Percentiles rank a stretch among this genome's conserved stretches.
These are phyloP conservation scores for Westerdykella sp. DNA, from an alignment of 2,329 filamentous ascomycete genomes.

Conservation along the genomic window DNA sequence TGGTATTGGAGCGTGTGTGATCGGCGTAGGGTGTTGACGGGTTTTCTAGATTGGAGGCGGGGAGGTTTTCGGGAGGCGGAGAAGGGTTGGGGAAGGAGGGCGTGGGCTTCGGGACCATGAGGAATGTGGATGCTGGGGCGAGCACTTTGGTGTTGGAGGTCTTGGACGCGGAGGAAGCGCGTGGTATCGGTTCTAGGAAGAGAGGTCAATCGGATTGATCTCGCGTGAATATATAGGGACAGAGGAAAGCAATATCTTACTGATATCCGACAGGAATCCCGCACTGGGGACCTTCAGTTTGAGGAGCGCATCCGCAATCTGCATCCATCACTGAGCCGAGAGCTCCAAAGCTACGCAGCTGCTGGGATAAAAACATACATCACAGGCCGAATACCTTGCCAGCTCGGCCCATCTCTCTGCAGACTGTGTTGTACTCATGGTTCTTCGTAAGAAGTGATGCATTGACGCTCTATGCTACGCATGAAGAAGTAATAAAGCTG, in stretches of 20 bases:
- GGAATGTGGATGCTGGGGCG: slow-evolving; percentile 54
- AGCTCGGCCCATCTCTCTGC: slow-evolving; percentile 26
- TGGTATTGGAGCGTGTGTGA: slow-evolving; percentile 51
- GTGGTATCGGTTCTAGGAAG: neutral
- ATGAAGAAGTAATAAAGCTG: too few relatives aligned
- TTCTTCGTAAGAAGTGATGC: slow-evolving; percentile 1
- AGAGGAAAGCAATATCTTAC: slow-evolving; percentile 37
- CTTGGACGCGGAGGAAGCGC: slow-evolving; percentile 18
- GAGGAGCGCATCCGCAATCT: slow-evolving; percentile 67
- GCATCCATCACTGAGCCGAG: neutral
- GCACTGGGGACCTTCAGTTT: slow-evolving; percentile 61
- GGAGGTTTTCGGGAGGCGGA: slow-evolving; percentile 26
- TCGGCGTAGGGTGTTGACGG: slow-evolving; percentile 60
- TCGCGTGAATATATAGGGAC: neutral
- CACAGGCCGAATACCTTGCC: slow-evolving; percentile 30
- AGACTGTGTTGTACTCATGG: slow-evolving; percentile 12
- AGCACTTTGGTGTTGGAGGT: slow-evolving; percentile 31
- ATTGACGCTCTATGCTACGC: neutral
- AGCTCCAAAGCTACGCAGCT: slow-evolving; percentile 10
- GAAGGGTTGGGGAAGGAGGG: slow-evolving; percentile 35
- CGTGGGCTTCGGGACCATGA: slow-evolving; percentile 55
- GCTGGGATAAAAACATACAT: slow-evolving; percentile 14
- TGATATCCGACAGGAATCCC: slow-evolving; percentile 60
- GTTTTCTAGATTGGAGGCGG: slow-evolving; percentile 19
- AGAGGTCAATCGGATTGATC: neutral